These are phyloP conservation scores for Diacronema lutheri DNA, from an alignment of 78 protist genomes.

Conservation along the genomic window DNA sequence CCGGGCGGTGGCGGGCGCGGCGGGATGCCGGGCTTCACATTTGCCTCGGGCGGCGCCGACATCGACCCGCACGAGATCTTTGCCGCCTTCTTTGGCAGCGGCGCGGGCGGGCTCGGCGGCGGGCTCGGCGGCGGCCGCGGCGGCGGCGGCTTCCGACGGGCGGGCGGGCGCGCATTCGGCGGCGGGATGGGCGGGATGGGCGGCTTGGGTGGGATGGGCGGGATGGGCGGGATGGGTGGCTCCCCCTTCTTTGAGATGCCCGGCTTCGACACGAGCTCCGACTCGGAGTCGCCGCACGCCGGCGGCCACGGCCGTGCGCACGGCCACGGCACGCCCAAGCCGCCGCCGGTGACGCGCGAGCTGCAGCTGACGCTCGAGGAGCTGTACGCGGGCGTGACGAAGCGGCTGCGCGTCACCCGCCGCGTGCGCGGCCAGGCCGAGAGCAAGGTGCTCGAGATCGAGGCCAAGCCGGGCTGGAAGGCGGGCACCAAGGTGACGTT, in stretches of 20 bases:
- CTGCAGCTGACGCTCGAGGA: slow-evolving; percentile 50
- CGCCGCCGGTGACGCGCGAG: not conserved
- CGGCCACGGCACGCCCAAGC: not conserved
- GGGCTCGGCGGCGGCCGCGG: too few relatives aligned
- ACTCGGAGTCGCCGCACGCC: not conserved
- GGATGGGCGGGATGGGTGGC: slow-evolving; percentile 75
- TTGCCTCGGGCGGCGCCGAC: too few relatives aligned
- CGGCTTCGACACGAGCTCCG: not conserved
- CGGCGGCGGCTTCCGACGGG: too few relatives aligned
- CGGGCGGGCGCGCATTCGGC: too few relatives aligned
- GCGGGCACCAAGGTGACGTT: slow-evolving; percentile 73
- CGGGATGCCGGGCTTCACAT: too few relatives aligned
- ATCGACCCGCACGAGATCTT: too few relatives aligned
- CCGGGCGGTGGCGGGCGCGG: too few relatives aligned
- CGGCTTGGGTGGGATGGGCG: slow-evolving; percentile 61
- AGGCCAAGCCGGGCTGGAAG: slow-evolving; percentile 69
- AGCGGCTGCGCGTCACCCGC: slow-evolving; percentile 53
- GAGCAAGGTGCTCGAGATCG: slow-evolving; percentile 14
- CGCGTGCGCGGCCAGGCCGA: not conserved
- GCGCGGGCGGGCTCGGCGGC: too few relatives aligned
- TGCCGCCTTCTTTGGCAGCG: too few relatives aligned
- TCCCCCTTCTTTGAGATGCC: not conserved
- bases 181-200: not conserved
- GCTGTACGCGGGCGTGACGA: slow-evolving; percentile 41
- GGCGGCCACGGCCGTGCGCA: not conserved